phyloP scores from a whole-genome alignment of 495 filamentous ascomycete species.

The Articulospora tetracladia region DNA sequence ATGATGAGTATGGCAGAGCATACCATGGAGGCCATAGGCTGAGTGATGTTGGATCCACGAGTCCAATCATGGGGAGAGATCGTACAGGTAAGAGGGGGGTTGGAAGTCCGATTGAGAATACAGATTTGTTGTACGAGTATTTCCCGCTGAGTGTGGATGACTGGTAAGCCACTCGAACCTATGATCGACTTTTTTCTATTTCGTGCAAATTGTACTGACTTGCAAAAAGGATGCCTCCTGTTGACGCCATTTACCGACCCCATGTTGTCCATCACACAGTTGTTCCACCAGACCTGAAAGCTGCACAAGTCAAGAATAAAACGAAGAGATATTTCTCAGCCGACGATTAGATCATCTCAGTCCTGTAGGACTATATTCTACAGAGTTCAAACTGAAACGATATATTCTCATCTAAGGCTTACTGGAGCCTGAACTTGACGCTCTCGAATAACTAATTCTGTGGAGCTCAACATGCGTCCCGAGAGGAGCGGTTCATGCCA shows the following conservation, averaged over 20 bases:
- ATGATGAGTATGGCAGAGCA: conserved; percentile 56
- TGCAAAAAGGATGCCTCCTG: conserved; percentile 61
- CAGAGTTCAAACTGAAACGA: too few species aligned
- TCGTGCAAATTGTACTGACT: too few species aligned
- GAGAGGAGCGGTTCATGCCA: too few species aligned
- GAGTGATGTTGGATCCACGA: conserved; percentile 17
- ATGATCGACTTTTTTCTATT: too few species aligned
- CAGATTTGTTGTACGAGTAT: conserved; percentile 85
- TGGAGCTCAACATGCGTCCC: too few species aligned
- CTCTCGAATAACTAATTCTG: too few species aligned
- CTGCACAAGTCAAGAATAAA: conserved; percentile 61
- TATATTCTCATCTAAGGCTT: too few species aligned
- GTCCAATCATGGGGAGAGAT: conserved; percentile 21
- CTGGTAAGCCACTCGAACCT: conserved; percentile 51
- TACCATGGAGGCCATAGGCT: conserved; percentile 13
- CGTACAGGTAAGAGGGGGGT: conserved; percentile 11
- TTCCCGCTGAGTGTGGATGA: conserved; percentile 86
- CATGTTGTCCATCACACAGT: conserved; percentile 89
- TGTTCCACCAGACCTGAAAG: conserved; percentile 70
- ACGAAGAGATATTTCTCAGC: conserved; percentile 81
- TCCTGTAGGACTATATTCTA: too few species aligned
- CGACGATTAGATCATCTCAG: conserved; percentile 32
- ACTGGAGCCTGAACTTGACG: too few species aligned
- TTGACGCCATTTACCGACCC: conserved; percentile 88
- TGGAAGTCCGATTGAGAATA: conserved; percentile 62